Evolutionary conservation across 805 yeast genomes (phyloP), one percentile per base, ranked within the genome.

Genomic region (Ogataea corticis): DNA sequence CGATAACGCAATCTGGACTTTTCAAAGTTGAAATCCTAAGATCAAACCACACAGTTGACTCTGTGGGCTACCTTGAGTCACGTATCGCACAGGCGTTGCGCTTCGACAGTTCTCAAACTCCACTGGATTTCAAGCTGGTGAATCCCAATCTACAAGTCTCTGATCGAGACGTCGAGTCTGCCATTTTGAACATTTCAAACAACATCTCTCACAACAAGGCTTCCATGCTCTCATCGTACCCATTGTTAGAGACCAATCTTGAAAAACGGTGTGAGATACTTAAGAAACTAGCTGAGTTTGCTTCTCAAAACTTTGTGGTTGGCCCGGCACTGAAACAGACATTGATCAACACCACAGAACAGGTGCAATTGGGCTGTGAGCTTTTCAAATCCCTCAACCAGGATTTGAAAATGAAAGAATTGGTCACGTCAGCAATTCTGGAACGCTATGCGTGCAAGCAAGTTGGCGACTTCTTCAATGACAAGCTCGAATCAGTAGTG

Each of bases 21-120:
- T 58, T 87, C 30, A 70, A 80, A 47, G 64, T 88, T 17, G 87
- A 83, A 45, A 60, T 81, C 27, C 70, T 69, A 41, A 50, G 59
- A 1, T 65, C 60, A 6, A 57, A 52, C 2, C 52, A 53, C 1
- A 61, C 52, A 4, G 13, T 27, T 18, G 33, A 49, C 6, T 33
- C 46, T 14, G 38, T 33, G 3, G 49, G 46, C 3, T 72, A 82
- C 38, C 70, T 87, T 28, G 83, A 83, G 58, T 77, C 88, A 0
- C 91, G 83, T 55, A 78, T 92, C 17, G 94, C 85, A 53, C 97
- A 91, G 64, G 96, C 91, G 0, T 79, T 91, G 1, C 85, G 83
- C 56, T 86, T 79, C 50, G 75, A 80, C 2, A 34, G 25, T 21
- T 30, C 38, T 5, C 31, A 36, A 12, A 50, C 53, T 2, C 55